phyloP scores from a whole-genome alignment of 441 rosid species.

The Gossypium davidsonii region DNA sequence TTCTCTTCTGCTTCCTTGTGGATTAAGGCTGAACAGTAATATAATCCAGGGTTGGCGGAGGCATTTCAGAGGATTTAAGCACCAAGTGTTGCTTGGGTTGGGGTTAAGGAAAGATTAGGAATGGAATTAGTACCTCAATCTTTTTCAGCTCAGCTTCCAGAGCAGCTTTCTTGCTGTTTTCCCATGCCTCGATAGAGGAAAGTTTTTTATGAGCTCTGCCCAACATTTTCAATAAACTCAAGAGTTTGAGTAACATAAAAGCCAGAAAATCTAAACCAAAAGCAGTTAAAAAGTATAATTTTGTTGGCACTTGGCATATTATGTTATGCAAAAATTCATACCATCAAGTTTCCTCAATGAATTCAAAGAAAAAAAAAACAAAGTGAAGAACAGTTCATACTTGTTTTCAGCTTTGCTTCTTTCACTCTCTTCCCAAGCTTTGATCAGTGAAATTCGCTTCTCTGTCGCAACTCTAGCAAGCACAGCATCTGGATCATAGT shows the following conservation, averaged over 20 bases:
- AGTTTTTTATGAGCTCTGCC: slow-evolving; percentile 81
- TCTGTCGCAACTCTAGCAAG: slow-evolving; percentile 81
- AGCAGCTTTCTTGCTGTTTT: slow-evolving; percentile 67
- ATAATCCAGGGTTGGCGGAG: too few species aligned
- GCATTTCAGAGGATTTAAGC: background rate
- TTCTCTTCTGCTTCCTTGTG: background rate
- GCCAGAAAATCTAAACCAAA: background rate
- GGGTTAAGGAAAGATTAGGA: background rate
- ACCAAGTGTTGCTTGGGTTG: background rate
- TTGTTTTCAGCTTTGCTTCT: slow-evolving; percentile 85
- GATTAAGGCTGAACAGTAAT: too few species aligned
- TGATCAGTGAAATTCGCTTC: slow-evolving; percentile 66
- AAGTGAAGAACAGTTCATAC: slow-evolving; percentile 26
- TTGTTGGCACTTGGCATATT: background rate
- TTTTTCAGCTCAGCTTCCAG: slow-evolving; percentile 73
- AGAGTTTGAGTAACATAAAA: background rate
- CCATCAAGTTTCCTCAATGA: background rate
- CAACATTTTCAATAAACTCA: background rate
- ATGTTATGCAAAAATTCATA: background rate
- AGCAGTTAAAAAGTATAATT: background rate
- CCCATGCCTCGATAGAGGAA: slow-evolving; percentile 68
- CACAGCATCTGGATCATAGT: slow-evolving; percentile 43
- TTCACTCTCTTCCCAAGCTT: slow-evolving; percentile 96
- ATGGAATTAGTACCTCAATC: slow-evolving; percentile 42
- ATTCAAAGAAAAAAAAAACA: background rate